Evolutionary conservation across 805 yeast species (phyloP).

Genomic region (Suhomyces emberorum): DNA sequence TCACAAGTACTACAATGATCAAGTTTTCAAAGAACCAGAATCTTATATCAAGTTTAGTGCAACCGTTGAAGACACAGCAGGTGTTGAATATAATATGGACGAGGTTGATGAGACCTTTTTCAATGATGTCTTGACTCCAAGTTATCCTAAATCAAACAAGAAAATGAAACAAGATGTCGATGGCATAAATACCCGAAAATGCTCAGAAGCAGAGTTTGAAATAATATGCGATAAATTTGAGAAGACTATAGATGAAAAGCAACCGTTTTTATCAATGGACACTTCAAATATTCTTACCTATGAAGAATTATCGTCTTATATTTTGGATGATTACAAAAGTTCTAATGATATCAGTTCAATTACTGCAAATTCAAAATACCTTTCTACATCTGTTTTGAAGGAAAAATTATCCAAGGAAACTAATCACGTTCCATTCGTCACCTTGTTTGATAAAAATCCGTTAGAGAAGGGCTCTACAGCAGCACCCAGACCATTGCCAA

Average conservation of each 20-base stretch:
- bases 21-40: slow-evolving; percentile 63
- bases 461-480: slow-evolving; percentile 12
- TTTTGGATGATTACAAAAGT: slow-evolving; percentile 32
- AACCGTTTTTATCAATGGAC: slow-evolving; percentile 85
- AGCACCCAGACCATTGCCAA: slow-evolving; percentile 41
- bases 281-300: slow-evolving; percentile 70
- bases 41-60: slow-evolving; percentile 86
- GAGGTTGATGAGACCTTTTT: slow-evolving; percentile 79
- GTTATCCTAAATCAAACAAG: slow-evolving; percentile 23
- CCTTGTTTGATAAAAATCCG: slow-evolving; percentile 52
- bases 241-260: slow-evolving; percentile 68
- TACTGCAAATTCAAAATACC: slow-evolving; percentile 32
- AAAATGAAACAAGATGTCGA: slow-evolving; percentile 12
- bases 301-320: slow-evolving; percentile 61
- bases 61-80: slow-evolving; percentile 92
- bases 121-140: slow-evolving; percentile 34
- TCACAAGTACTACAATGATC: slow-evolving; percentile 60
- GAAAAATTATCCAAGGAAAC: slow-evolving; percentile 55
- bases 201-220: slow-evolving; percentile 87
- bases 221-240: slow-evolving; percentile 71
- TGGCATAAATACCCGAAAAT: slow-evolving; percentile 19
- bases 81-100: slow-evolving; percentile 85
- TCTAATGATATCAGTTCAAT: slow-evolving; percentile 24
- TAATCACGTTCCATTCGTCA: slow-evolving; percentile 52
- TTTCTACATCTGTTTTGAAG: slow-evolving; percentile 57